Evolutionary conservation across 83 land plant species (phyloP), one percentile per base, ranked within the genome.

Genomic region (Diphasiastrum complanatum): DNA sequence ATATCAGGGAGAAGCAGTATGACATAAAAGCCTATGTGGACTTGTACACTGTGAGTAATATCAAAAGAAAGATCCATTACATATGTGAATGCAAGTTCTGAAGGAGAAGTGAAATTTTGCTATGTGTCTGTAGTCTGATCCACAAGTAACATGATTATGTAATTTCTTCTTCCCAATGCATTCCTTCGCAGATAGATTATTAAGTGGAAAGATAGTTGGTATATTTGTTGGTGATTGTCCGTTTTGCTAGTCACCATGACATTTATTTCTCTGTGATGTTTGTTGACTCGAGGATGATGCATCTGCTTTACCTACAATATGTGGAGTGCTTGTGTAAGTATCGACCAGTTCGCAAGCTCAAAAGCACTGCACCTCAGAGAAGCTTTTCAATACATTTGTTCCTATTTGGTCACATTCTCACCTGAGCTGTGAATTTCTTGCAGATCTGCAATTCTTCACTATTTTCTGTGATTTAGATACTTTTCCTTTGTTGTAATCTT

Each of bases 1-100:
- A 85, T 70, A 77, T 89, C 37, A 76, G 96, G 60, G 96, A 89
- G 66, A 81, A 83, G 58, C 83, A 85, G 67, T 89, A 89, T 65
- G 96, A 89, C 58, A 28, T 49, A 61, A 81, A 84, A 65, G 81
- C 75, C 27, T 86, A 71, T 53, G 45, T 86, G 30, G 87, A 89
- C 40, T 77, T 89, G 23, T 89, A 66, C 66, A 83, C 91, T 18
- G 95, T 85, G 70, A 78, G 87, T 28, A n/a, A n/a, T n/a, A n/a
- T n/a, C n/a, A n/a, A n/a, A n/a, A n/a, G n/a, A n/a, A n/a, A n/a
- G n/a, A n/a, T n/a, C n/a, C n/a, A n/a, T n/a, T n/a, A n/a, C n/a
- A n/a, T n/a, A n/a, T n/a, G n/a, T n/a, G n/a, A n/a, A n/a, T n/a
- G n/a, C n/a, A n/a, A n/a, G n/a, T n/a, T n/a, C n/a, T n/a, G n/a